phyloP scores from a whole-genome alignment of 768 basidiomycete species.

The Termitomyces sp. region DNA sequence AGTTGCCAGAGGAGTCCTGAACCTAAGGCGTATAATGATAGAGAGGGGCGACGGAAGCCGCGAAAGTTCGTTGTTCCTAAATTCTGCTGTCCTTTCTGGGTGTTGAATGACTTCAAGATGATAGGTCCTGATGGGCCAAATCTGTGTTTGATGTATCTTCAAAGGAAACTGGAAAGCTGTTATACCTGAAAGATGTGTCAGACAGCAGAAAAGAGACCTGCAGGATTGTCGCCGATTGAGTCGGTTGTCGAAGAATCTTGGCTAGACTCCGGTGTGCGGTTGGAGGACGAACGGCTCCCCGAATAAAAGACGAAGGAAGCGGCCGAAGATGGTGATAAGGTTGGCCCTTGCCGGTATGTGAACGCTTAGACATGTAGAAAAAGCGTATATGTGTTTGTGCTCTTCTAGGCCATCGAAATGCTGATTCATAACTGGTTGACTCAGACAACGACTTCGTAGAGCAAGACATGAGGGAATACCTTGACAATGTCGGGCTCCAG shows the following conservation, averaged over 20 bases:
- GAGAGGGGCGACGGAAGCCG: constrained; percentile 83
- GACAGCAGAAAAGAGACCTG: constrained; percentile 52
- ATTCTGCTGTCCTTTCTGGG: constrained; percentile 77
- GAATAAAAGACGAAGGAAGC: constrained; percentile 33
- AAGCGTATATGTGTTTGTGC: not conserved
- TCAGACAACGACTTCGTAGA: constrained; percentile 17
- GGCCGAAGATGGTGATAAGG: constrained; percentile 42
- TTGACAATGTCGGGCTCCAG: constrained; percentile 14
- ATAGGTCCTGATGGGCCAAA: constrained; percentile 45
- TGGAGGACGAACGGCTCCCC: constrained; percentile 27
- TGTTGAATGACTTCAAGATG: constrained; percentile 84
- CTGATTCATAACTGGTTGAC: constrained; percentile 16
- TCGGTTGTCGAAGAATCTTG: constrained; percentile 30
- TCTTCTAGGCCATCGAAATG: constrained; percentile 1
- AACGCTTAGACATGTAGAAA: not conserved
- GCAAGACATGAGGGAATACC: constrained; percentile 19
- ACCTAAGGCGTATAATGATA: constrained; percentile 74
- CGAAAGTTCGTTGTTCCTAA: constrained; percentile 66
- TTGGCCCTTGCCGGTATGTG: constrained; percentile 28
- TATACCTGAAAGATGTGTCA: constrained; percentile 49
- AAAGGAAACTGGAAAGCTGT: not conserved
- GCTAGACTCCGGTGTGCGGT: constrained; percentile 37
- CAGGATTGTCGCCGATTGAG: constrained; percentile 40
- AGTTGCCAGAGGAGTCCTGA: constrained; percentile 64
- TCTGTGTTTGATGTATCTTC: constrained; percentile 13